Evolutionary conservation across 495 filamentous ascomycete species (phyloP).

Genomic region (Xylaria cubensis): DNA sequence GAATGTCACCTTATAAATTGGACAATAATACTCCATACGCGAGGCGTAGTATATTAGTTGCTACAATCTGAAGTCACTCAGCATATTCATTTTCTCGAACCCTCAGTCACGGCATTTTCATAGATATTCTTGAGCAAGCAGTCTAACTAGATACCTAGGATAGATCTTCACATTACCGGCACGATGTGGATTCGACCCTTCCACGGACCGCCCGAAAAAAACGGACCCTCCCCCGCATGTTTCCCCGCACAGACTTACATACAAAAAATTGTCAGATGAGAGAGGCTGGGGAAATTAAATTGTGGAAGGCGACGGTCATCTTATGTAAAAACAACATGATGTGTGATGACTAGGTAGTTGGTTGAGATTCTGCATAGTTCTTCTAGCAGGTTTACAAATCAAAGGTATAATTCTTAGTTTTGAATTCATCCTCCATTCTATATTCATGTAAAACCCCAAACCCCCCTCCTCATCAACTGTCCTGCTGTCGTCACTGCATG

Average conservation of each 20-base stretch:
- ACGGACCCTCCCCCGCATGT: constrained; percentile 7
- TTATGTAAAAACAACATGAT: background rate
- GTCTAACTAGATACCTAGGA: background rate
- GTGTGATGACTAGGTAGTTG: background rate
- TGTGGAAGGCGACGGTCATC: background rate
- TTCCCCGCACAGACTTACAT: constrained; percentile 9
- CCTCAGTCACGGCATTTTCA: background rate
- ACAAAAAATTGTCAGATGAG: constrained; percentile 1
- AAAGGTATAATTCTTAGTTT: background rate
- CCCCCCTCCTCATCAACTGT: constrained; percentile 4
- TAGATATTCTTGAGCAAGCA: background rate
- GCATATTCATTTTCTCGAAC: background rate
- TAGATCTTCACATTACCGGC: background rate
- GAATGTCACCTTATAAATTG: background rate
- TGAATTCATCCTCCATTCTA: background rate
- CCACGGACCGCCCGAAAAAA: background rate
- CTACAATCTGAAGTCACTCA: background rate
- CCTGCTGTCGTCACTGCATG: constrained; percentile 10
- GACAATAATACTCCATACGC: background rate
- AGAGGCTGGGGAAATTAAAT: constrained; percentile 9
- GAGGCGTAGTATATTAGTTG: no score
- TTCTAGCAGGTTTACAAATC: background rate
- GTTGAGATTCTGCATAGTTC: background rate
- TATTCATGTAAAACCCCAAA: background rate
- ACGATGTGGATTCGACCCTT: background rate